These are phyloP conservation scores for Phytophthora pini DNA, from an alignment of 352 stramenopile species.

Conservation along the genomic window DNA sequence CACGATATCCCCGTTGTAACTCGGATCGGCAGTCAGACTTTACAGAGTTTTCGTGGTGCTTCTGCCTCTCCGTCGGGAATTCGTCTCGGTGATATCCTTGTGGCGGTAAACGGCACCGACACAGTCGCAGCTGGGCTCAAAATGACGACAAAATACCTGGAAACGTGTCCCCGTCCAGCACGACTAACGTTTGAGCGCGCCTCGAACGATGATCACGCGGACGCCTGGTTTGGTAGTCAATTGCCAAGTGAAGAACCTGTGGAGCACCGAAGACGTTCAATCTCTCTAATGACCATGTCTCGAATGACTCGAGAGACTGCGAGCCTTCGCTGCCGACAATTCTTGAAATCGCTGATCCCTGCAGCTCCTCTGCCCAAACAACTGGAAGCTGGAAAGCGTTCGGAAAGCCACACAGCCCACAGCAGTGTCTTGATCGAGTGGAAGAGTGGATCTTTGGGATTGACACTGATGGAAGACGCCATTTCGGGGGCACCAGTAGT, in stretches of 20 bases:
- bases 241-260: constrained; percentile 24
- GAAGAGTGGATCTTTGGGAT: constrained; percentile 48
- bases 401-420: neutral
- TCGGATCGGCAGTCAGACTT: constrained; percentile 22
- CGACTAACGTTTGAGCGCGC: constrained; percentile 65
- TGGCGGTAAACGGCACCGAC: constrained; percentile 65
- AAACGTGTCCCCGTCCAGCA: constrained; percentile 40
- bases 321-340: constrained; percentile 25
- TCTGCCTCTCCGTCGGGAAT: constrained; percentile 19
- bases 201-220: constrained; percentile 22
- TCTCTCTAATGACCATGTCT: constrained; percentile 9
- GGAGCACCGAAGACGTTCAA: constrained; percentile 11
- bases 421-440: constrained; percentile 57
- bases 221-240: constrained; percentile 21
- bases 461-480: constrained; percentile 60
- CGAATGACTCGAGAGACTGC: constrained; percentile 16
- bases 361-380: constrained; percentile 7
- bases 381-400: constrained; percentile 1
- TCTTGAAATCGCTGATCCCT: constrained; percentile 21
- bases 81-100: constrained; percentile 55
- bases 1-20: constrained; percentile 60
- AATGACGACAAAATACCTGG: constrained; percentile 45
- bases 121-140: constrained; percentile 49
- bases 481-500: constrained; percentile 59
- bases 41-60: constrained; percentile 1